Evolutionary conservation across 768 basidiomycete species (phyloP).

Genomic region (Calocera cornea): DNA sequence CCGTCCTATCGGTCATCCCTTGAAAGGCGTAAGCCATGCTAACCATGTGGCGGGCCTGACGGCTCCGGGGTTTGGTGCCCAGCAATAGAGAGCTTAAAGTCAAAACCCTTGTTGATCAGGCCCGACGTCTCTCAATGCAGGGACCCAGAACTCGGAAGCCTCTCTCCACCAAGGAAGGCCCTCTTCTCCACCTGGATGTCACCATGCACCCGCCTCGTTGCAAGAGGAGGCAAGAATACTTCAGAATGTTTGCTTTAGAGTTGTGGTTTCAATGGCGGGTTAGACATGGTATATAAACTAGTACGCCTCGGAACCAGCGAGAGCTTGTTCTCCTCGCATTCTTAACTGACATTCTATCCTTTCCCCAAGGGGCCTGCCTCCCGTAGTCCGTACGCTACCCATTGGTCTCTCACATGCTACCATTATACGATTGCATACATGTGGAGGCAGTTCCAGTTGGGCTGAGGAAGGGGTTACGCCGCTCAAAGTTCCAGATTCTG

Average conservation of each 20-base stretch:
- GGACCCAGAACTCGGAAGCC: too few species aligned
- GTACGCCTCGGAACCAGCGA: not conserved
- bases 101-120: not conserved
- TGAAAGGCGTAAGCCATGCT: not conserved
- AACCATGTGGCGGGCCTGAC: not conserved
- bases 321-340: not conserved
- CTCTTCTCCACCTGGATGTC: too few species aligned
- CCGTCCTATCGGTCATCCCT: not conserved
- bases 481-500: not conserved
- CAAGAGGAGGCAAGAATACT: not conserved
- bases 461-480: too few species aligned
- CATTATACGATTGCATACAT: too few species aligned
- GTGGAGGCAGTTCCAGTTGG: too few species aligned
- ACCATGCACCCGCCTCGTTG: not conserved
- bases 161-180: too few species aligned
- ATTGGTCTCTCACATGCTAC: not conserved
- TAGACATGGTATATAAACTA: not conserved
- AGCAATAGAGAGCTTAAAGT: not conserved
- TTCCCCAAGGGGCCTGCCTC: not conserved
- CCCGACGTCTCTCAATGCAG: too few species aligned
- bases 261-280: not conserved
- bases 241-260: not conserved
- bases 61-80: not conserved
- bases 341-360: not conserved
- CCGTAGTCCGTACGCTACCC: not conserved